These are phyloP conservation scores for Collybia sordida DNA, from an alignment of 768 basidiomycete genomes.

Conservation along the genomic window DNA sequence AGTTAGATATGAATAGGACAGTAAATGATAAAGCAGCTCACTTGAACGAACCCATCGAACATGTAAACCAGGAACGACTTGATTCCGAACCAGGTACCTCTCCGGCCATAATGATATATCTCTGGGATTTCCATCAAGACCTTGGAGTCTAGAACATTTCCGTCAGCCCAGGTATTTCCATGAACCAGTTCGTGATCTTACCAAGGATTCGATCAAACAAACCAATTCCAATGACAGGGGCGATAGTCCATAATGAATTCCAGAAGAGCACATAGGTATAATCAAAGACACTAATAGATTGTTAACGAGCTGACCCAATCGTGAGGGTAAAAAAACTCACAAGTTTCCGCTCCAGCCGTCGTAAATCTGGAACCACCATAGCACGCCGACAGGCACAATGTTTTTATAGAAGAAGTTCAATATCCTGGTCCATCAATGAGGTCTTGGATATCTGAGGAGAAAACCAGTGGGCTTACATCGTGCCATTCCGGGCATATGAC, in stretches of 20 bases:
- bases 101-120: slow-evolving; percentile 81
- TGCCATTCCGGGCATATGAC: slow-evolving; percentile 96
- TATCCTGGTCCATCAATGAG: slow-evolving; percentile 51
- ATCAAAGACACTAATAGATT: slow-evolving; percentile 56
- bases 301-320: slow-evolving; percentile 7
- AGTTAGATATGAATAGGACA: not conserved
- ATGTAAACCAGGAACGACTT: slow-evolving; percentile 47
- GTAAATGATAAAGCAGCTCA: slow-evolving; percentile 4
- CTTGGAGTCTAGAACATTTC: slow-evolving; percentile 58
- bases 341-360: slow-evolving; percentile 94
- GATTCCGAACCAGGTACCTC: slow-evolving; percentile 79
- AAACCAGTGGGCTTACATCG: slow-evolving; percentile 61
- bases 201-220: slow-evolving; percentile 90
- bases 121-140: slow-evolving; percentile 89
- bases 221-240: slow-evolving; percentile 92
- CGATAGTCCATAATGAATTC: slow-evolving; percentile 95
- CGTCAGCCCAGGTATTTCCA: slow-evolving; percentile 1
- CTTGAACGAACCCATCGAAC: slow-evolving; percentile 21
- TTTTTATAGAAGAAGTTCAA: slow-evolving; percentile 99
- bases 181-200: slow-evolving; percentile 25
- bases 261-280: slow-evolving; percentile 94
- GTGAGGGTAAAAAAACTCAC: slow-evolving; percentile 42
- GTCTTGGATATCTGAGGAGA: not conserved
- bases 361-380: slow-evolving; percentile 99
- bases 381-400: slow-evolving; percentile 86